Conservation (phyloP, 2,329 filamentous ascomycete species). For the Tolypocladium pustulatum region DNA sequence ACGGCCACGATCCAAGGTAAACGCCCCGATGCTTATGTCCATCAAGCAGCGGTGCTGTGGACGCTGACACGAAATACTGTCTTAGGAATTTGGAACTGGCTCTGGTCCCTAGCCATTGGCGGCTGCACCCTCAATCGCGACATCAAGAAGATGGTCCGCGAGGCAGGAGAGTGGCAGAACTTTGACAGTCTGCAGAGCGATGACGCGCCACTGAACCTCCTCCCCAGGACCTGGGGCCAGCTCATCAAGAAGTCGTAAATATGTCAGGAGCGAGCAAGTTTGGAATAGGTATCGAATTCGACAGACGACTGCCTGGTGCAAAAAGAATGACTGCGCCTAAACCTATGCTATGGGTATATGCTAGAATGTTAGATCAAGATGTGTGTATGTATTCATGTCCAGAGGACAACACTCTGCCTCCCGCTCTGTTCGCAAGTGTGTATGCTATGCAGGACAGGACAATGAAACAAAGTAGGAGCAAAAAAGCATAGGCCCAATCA, state of each 20-base stretch:
- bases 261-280: neutral
- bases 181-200: conserved; percentile 15
- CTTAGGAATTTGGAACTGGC: conserved; percentile 15
- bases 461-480: conserved; percentile 4
- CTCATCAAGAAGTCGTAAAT: conserved; percentile 12
- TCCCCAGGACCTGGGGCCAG: conserved; percentile 20
- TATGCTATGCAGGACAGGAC: conserved; percentile 1
- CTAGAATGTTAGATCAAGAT: conserved; percentile 18
- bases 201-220: conserved; percentile 13
- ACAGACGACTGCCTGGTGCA: neutral
- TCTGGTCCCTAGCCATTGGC: conserved; percentile 19
- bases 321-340: conserved; percentile 12
- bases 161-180: conserved; percentile 20
- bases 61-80: conserved; percentile 2
- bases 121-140: conserved; percentile 19
- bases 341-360: conserved; percentile 26
- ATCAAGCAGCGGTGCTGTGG: neutral
- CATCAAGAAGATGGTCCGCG: conserved; percentile 15
- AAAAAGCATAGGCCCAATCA: neutral
- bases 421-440: neutral
- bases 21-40: neutral
- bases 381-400: conserved; percentile 1
- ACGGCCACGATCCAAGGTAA: conserved; percentile 20
- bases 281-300: neutral
- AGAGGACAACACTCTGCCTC: neutral